phyloP scores from a whole-genome alignment of 192 early-diverging fungal genomes.

The Dispira simplex region DNA sequence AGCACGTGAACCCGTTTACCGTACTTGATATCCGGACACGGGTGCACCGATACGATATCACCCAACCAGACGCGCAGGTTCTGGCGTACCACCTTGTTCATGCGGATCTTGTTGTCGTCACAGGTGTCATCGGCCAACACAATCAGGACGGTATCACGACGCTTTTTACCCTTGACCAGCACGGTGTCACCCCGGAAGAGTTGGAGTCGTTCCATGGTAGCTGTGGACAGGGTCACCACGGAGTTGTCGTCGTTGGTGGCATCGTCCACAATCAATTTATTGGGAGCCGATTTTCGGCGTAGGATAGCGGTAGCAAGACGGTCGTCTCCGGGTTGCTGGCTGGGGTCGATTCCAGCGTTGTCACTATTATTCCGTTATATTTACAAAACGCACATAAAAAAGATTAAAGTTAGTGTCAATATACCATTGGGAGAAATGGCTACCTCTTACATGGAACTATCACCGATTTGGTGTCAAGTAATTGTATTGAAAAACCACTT shows the following conservation, averaged over 20 bases:
- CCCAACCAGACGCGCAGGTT: constrained; percentile 93
- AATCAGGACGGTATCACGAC: constrained; percentile 91
- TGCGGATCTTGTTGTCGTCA: constrained; percentile 82
- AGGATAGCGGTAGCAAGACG: constrained; percentile 80
- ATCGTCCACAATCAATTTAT: constrained; percentile 98
- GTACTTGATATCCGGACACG: constrained; percentile 94
- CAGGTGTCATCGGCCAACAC: constrained; percentile 83
- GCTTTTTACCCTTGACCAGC: constrained; percentile 95
- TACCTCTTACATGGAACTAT: too few relatives aligned
- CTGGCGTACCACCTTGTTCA: constrained; percentile 91
- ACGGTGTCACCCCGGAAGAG: constrained; percentile 96
- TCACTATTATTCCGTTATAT: constrained; percentile 16
- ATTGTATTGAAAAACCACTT: too few relatives aligned
- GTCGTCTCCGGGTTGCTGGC: constrained; percentile 55
- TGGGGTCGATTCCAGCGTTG: constrained; percentile 33
- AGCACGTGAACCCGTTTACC: constrained; percentile 93
- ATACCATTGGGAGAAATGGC: too few relatives aligned
- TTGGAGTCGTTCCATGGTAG: constrained; percentile 81
- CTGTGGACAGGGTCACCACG: constrained; percentile 72
- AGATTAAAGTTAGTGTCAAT: too few relatives aligned
- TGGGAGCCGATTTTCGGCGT: constrained; percentile 87
- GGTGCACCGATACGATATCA: constrained; percentile 90
- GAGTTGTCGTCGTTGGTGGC: constrained; percentile 97
- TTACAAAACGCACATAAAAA: too few relatives aligned
- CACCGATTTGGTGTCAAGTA: too few relatives aligned